Evolutionary conservation across 164 flowering plant genomes (phyloP).

Genomic region (Warburgia ugandensis): DNA sequence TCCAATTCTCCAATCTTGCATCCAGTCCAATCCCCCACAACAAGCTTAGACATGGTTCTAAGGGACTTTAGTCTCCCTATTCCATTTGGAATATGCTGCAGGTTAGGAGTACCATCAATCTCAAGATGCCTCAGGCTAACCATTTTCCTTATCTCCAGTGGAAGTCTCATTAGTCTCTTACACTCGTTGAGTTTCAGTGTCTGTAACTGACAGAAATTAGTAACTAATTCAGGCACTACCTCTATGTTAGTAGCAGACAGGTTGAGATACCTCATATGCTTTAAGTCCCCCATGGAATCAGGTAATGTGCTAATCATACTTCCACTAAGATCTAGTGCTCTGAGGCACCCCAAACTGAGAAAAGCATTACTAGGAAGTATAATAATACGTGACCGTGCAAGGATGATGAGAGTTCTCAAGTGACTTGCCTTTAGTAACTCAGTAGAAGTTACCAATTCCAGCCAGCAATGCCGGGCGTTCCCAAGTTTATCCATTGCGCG

Average conservation of each 20-base stretch:
- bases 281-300: neutral
- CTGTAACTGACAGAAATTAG: neutral
- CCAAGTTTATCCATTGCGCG: neutral
- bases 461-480: neutral
- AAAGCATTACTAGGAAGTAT: neutral
- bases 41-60: neutral
- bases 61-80: slow-evolving; percentile 3
- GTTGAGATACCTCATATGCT: slow-evolving; percentile 9
- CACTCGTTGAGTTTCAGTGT: neutral
- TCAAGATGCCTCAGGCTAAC: slow-evolving; percentile 7
- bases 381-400: neutral
- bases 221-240: neutral
- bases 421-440: neutral
- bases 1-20: slow-evolving; percentile 2
- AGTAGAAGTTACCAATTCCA: neutral
- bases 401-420: neutral
- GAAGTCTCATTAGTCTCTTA: neutral
- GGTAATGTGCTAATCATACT: neutral
- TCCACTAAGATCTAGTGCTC: slow-evolving; percentile 10
- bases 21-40: neutral
- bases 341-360: neutral
- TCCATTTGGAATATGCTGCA: neutral
- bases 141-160: neutral
- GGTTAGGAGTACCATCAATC: neutral
- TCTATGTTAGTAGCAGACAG: slow-evolving; percentile 2